phyloP scores from a whole-genome alignment of 331 rosid genomes.

The Erythrophleum ivorense region DNA sequence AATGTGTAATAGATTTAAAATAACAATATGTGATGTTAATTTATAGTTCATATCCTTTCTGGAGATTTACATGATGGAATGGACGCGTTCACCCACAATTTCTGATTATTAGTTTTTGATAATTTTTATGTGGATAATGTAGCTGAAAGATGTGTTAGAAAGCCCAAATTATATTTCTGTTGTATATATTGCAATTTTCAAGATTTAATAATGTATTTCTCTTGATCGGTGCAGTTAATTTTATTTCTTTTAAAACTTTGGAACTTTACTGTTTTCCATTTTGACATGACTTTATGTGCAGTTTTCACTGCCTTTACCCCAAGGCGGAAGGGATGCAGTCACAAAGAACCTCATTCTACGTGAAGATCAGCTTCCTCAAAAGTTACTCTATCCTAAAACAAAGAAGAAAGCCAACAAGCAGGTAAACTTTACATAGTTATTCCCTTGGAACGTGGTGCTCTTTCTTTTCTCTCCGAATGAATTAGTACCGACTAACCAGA shows the following conservation, averaged over 20 bases:
- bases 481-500: slow-evolving; percentile 21
- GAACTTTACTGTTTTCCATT: background rate
- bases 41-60: background rate
- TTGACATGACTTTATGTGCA: slow-evolving; percentile 50
- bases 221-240: background rate
- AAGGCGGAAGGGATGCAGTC: slow-evolving; percentile 88
- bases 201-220: slow-evolving; percentile 6
- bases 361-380: slow-evolving; percentile 96
- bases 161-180: background rate
- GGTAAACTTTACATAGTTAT: slow-evolving; percentile 43
- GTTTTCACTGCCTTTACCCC: slow-evolving; percentile 90
- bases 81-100: background rate
- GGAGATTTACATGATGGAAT: slow-evolving; percentile 10
- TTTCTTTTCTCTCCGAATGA: background rate
- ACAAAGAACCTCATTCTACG: slow-evolving; percentile 85
- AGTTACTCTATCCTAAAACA: slow-evolving; percentile 78
- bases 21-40: background rate
- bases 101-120: slow-evolving; percentile 31
- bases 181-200: background rate
- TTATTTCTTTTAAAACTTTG: background rate
- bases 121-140: slow-evolving; percentile 3
- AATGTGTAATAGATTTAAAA: slow-evolving; percentile 15
- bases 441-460: background rate
- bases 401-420: slow-evolving; percentile 75
- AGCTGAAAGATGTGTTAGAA: slow-evolving; percentile 6